These are phyloP conservation scores for Limnanthes douglasii DNA, from an alignment of 345 rosid species.

Conservation along the genomic window DNA sequence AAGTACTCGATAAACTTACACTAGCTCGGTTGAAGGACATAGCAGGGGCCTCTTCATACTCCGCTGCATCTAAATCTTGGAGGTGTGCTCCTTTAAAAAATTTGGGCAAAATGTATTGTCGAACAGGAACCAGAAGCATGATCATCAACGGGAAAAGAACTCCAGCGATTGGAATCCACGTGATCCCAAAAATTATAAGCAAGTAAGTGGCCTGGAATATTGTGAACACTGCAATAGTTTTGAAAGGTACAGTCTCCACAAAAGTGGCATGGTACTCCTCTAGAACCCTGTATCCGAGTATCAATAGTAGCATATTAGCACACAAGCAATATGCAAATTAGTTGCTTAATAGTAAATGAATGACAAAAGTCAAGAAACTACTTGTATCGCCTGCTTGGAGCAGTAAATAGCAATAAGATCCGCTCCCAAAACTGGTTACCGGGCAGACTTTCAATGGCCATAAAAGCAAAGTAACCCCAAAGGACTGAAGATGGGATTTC, in stretches of 20 bases:
- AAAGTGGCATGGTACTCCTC: constrained; percentile 68
- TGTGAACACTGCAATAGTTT: constrained; percentile 54
- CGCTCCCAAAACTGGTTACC: constrained; percentile 98
- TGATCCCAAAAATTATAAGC: constrained; percentile 73
- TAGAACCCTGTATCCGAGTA: constrained; percentile 39
- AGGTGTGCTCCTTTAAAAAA: constrained; percentile 83
- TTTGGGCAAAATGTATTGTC: constrained; percentile 71
- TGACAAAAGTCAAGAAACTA: constrained; percentile 10
- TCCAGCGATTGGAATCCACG: constrained; percentile 91
- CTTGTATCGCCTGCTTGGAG: constrained; percentile 91
- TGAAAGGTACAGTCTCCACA: constrained; percentile 83
- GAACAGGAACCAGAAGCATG: constrained; percentile 82
- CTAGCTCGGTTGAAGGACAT: constrained; percentile 41
- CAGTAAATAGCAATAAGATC: constrained; percentile 64
- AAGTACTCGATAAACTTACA: constrained; percentile 32
- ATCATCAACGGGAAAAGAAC: constrained; percentile 83
- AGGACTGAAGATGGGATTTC: constrained; percentile 83
- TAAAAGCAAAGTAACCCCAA: constrained; percentile 93
- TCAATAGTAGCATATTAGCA: background rate
- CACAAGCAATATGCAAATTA: background rate
- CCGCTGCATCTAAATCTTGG: constrained; percentile 89
- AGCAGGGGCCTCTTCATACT: constrained; percentile 84
- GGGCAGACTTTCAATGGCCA: constrained; percentile 91
- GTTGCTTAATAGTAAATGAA: background rate
- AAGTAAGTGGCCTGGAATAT: constrained; percentile 70